Evolutionary conservation across 768 basidiomycete genomes (phyloP).

Genomic region (Pholiota conissans): DNA sequence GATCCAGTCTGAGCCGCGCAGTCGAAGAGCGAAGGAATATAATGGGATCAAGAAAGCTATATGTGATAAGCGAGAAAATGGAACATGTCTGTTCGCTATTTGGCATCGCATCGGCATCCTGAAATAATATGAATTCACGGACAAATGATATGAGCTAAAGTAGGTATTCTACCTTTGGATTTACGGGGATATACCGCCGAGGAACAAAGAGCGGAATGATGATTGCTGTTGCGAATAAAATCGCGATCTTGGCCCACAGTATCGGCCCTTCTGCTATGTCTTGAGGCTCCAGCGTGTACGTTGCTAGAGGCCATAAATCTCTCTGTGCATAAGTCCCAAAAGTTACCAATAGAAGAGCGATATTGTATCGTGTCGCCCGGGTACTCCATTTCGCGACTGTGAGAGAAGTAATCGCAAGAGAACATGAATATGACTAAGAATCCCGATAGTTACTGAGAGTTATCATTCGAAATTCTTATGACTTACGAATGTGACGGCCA

Average conservation of each 20-base stretch:
- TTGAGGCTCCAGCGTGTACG: conserved; percentile 38
- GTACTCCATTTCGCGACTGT: conserved; percentile 29
- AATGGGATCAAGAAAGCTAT: conserved; percentile 54
- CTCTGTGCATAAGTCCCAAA: conserved; percentile 48
- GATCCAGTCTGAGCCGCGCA: conserved; percentile 45
- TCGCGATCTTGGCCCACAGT: conserved; percentile 49
- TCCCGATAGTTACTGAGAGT: too few relatives aligned
- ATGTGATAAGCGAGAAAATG: conserved; percentile 40
- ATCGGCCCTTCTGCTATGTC: conserved; percentile 44
- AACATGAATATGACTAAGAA: conserved; percentile 42
- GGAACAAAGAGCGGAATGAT: conserved; percentile 54
- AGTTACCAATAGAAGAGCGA: conserved; percentile 27
- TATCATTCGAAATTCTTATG: too few relatives aligned
- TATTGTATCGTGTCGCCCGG: conserved; percentile 24
- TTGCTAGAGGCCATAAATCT: conserved; percentile 55
- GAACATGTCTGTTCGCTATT: conserved; percentile 54
- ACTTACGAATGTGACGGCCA: too few relatives aligned
- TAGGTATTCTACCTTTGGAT: conserved; percentile 36
- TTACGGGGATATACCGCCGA: conserved; percentile 49
- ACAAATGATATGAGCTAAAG: background rate
- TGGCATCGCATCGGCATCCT: conserved; percentile 26
- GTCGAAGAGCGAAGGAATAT: conserved; percentile 42
- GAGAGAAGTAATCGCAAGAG: conserved; percentile 40
- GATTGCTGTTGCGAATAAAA: conserved; percentile 43
- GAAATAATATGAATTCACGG: too few relatives aligned